Evolutionary conservation across 805 yeast genomes (phyloP).

Genomic region (Sungouiella thailandica): DNA sequence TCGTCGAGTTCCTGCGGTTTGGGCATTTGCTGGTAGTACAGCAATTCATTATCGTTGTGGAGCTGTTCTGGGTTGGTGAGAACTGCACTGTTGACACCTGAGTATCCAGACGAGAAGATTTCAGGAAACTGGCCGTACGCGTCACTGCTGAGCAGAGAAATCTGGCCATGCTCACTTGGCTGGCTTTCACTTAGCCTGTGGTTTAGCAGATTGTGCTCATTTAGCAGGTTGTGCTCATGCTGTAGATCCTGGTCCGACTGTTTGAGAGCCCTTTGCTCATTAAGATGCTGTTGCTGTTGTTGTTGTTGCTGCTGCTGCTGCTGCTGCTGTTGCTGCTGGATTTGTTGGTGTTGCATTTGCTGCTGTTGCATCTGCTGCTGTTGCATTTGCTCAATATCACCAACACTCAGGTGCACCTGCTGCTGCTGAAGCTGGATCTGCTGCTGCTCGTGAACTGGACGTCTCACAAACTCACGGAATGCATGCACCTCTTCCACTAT

Average conservation of each 20-base stretch:
- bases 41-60: slow-evolving; percentile 17
- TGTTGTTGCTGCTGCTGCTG: slow-evolving; percentile 11
- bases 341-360: no score
- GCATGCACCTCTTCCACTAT: slow-evolving; percentile 73
- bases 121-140: slow-evolving; percentile 9
- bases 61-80: slow-evolving; percentile 20
- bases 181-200: neutral
- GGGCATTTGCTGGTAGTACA: slow-evolving; percentile 34
- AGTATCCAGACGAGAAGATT: slow-evolving; percentile 8
- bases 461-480: slow-evolving; percentile 77
- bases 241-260: slow-evolving; percentile 11
- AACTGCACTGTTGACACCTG: slow-evolving; percentile 15
- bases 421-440: slow-evolving; percentile 29
- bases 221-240: slow-evolving; percentile 1
- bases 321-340: slow-evolving; percentile 22
- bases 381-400: no score
- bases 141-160: neutral
- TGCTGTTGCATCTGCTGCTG: no score
- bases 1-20: slow-evolving; percentile 42
- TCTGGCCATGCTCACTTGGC: neutral
- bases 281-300: slow-evolving; percentile 14
- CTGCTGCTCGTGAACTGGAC: slow-evolving; percentile 57
- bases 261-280: slow-evolving; percentile 15
- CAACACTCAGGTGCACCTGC: no score
- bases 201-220: neutral